Conservation (phyloP, 2,329 filamentous ascomycete species). For the Aspergillus intermedius region DNA sequence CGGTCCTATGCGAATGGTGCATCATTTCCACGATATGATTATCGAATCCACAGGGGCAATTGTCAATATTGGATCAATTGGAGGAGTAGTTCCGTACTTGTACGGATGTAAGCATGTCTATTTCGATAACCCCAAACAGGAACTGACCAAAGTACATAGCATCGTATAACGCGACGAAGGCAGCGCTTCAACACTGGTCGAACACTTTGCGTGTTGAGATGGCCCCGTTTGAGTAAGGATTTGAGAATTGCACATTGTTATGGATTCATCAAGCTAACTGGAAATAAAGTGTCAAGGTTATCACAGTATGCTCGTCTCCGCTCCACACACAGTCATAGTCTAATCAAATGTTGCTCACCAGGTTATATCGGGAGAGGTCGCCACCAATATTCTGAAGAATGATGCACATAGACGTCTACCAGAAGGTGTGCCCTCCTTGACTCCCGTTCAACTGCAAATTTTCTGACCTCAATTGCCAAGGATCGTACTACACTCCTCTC, state of each 20-base stretch:
- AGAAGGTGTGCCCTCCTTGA: background rate
- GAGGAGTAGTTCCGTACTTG: slow-evolving; percentile 5
- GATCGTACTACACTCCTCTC: background rate
- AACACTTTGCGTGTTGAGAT: slow-evolving; percentile 7
- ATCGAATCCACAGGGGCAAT: slow-evolving; percentile 12
- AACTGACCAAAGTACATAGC: background rate
- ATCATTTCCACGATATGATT: slow-evolving; percentile 2
- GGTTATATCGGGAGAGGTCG: slow-evolving; percentile 5
- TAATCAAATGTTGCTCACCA: background rate
- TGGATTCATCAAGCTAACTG: too few species aligned
- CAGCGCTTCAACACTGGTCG: slow-evolving; percentile 4
- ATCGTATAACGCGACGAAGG: slow-evolving; percentile 6
- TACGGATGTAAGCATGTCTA: background rate
- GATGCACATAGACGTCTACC: background rate
- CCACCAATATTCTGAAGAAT: slow-evolving; percentile 5
- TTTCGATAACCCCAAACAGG: too few species aligned
- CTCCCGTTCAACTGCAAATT: background rate
- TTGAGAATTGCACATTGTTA: background rate
- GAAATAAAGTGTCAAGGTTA: background rate
- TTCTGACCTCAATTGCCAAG: too few species aligned
- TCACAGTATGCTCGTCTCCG: background rate
- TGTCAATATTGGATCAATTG: slow-evolving; percentile 20
- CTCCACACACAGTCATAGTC: too few species aligned
- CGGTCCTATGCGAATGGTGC: slow-evolving; percentile 5
- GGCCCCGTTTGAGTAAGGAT: slow-evolving; percentile 4